Base-by-base conservation (phyloP, 306 rosid genomes). In the Vigna angularis region DNA sequence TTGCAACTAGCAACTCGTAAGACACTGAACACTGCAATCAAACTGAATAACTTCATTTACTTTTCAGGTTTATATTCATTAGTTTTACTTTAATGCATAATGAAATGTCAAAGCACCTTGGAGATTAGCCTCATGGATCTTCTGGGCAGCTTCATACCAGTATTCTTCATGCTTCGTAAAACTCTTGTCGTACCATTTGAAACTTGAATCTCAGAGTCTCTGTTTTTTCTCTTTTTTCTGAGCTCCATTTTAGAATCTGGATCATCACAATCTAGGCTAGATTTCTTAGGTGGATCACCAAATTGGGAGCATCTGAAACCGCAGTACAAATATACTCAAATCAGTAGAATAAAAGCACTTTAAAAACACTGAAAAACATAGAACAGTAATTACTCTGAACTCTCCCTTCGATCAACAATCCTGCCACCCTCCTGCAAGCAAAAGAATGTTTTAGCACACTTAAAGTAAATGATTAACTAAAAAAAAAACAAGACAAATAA, bases 301-400 rank as follows among this genome's bases (percentile, higher is more conserved):
- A 85, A 79, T 53, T 85, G 86, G 67, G 92, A 88, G 86, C 89
- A 82, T 82, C 98, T 93, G 90, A 79, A 83, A 86, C 32, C 51
- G 80, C 22, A 65, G 40, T 34, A 72, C 70, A 34, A 73, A 81
- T 66, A 78, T 70, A 68, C 70, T 80, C 45, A 72, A 50, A 72
- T 51, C 13, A 63, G 73, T 78, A 52, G 63, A 66, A 78, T 15
- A 15, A 68, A 58, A 74, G 70, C 42, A 8, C 34, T 77, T 51
- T 55, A 56, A 48, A 59, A 61, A 55, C 38, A 66, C 24, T 28
- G 9, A 72, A 75, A 80, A 62, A 42, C 50, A 36, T 71, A 49
- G 26, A 66, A 66, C 71, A 76, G 80, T 56, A 69, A 42, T 81
- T 92, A 90, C 97, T 77, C 84, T 73, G 91, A 86, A 83, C 79